A percentile compares a stretch with the other conserved stretches of the same genome.
Conservation (phyloP, 2,329 filamentous ascomycete genomes). For the Verticillium nonalfalfae region DNA sequence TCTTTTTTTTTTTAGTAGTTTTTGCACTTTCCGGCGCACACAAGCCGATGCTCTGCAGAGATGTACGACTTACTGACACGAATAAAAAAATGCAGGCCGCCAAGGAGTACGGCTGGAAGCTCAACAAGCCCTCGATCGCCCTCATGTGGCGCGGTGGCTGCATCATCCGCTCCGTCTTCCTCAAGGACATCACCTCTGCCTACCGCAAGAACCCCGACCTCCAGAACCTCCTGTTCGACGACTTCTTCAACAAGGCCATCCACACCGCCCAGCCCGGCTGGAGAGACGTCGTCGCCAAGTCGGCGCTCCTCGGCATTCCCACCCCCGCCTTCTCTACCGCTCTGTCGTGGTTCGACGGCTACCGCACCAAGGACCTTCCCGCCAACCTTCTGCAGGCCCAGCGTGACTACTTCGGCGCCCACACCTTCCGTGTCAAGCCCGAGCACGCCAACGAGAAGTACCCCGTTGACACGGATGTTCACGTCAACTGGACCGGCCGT, state of each 20-base stretch:
- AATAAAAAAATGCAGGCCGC: constrained; percentile 58
- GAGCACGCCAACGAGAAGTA: constrained; percentile 73
- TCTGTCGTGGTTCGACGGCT: constrained; percentile 97
- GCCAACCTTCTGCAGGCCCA: constrained; percentile 98
- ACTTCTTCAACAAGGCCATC: constrained; percentile 99
- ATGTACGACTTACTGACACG: no score
- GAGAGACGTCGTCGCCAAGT: constrained; percentile 87
- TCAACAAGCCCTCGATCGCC: constrained; percentile 99
- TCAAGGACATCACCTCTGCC: constrained; percentile 97
- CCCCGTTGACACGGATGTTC: constrained; percentile 79
- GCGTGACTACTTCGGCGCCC: constrained; percentile 98
- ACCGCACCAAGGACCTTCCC: constrained; percentile 93
- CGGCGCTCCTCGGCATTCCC: constrained; percentile 89
- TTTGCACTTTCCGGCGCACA: no score
- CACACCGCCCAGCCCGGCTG: constrained; percentile 91
- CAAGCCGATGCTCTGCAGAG: no score
- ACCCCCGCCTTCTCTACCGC: constrained; percentile 96
- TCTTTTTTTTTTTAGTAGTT: background rate
- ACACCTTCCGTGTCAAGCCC: constrained; percentile 86
- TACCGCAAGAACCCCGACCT: constrained; percentile 93
- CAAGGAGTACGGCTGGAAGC: constrained; percentile 95
- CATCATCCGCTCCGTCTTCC: constrained; percentile 99
- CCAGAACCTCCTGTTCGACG: constrained; percentile 96
- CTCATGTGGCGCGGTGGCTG: constrained; percentile 99
- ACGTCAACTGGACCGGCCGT: constrained; percentile 99